Evolutionary conservation across 495 filamentous ascomycete genomes (phyloP), one percentile per base, ranked within the genome.

Genomic region (Neurospora cerealis): DNA sequence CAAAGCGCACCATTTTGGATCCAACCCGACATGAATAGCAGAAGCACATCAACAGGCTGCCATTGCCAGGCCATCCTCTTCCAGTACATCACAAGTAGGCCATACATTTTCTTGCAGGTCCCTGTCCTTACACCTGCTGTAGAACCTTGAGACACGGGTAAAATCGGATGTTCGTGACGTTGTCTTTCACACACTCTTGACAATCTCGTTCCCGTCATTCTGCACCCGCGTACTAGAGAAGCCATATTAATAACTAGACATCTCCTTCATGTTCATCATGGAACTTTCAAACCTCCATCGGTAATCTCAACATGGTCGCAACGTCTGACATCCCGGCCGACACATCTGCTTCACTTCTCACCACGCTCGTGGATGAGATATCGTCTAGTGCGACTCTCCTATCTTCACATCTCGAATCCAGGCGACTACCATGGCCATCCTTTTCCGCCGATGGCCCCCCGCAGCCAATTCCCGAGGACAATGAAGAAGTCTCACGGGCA

Each of bases 361-460:
- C 70, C 21, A 44, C 71, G 10, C 69, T 77, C 10, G 71, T 70
- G 13, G 71, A 73, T 11, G 72, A 73, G 21, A 77, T 77, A 39
- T 37, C 54, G 3, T 42, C 34, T 21, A 70, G 73, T 42, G 44
- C 71, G 6, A 44, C 54, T 11, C 17, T 71, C 17, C 70, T 77
- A 10, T 32, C 41, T 39, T 60, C 73, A 1, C 32, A 75, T 24
- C 21, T 77, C 37, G 15, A 72, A 60, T 32, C 48, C n/a, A 37
- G 37, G 69, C 36, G 66, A n/a, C 70, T 74, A 9, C 76, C 74
- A 19, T 73, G 74, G 34, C 76, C 76, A 32, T 74, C 74, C 17
- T 74, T 77, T 46, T 70, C 70, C 7, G 24, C 72, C 2, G 72
- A 76, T 37, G 74, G 72, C 1, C 74, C 74, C n/a, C 32, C 62